Percentiles rank a stretch among this genome's conserved stretches.
phyloP scores from a whole-genome alignment of 495 filamentous ascomycete species.

The Podospora conica region DNA sequence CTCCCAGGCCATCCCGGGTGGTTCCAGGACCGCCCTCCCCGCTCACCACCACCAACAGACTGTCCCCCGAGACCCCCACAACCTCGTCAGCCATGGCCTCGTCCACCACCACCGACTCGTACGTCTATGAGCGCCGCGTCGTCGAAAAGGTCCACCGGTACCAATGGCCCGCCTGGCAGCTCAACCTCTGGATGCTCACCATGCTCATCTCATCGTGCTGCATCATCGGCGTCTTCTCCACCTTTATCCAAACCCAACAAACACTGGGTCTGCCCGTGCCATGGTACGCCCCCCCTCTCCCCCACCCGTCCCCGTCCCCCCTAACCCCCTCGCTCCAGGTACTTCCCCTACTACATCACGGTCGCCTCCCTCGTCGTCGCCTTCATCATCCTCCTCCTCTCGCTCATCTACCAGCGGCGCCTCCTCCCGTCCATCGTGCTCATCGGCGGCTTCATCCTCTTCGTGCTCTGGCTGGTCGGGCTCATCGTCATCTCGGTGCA shows the following conservation, averaged over 20 bases:
- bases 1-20: background rate
- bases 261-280: slow-evolving; percentile 65
- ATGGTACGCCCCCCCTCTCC: slow-evolving; percentile 56
- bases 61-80: background rate
- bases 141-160: slow-evolving; percentile 58
- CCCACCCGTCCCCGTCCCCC: background rate
- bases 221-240: slow-evolving; percentile 79
- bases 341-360: slow-evolving; percentile 88
- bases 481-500: slow-evolving; percentile 86
- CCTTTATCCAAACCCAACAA: slow-evolving; percentile 75
- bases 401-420: slow-evolving; percentile 67
- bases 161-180: slow-evolving; percentile 88
- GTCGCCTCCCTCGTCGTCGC: slow-evolving; percentile 60
- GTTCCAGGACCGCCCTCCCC: background rate
- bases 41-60: too few species aligned
- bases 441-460: slow-evolving; percentile 86
- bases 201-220: slow-evolving; percentile 72
- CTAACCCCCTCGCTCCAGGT: slow-evolving; percentile 48
- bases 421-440: slow-evolving; percentile 88
- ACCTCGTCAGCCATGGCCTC: slow-evolving; percentile 33
- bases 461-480: slow-evolving; percentile 86
- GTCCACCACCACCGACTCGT: slow-evolving; percentile 35
- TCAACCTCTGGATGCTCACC: slow-evolving; percentile 88
- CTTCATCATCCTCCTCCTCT: slow-evolving; percentile 66
- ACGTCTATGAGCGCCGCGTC: slow-evolving; percentile 37